phyloP scores from a whole-genome alignment of 2,329 filamentous ascomycete genomes.

The Falciphora oryzae region DNA sequence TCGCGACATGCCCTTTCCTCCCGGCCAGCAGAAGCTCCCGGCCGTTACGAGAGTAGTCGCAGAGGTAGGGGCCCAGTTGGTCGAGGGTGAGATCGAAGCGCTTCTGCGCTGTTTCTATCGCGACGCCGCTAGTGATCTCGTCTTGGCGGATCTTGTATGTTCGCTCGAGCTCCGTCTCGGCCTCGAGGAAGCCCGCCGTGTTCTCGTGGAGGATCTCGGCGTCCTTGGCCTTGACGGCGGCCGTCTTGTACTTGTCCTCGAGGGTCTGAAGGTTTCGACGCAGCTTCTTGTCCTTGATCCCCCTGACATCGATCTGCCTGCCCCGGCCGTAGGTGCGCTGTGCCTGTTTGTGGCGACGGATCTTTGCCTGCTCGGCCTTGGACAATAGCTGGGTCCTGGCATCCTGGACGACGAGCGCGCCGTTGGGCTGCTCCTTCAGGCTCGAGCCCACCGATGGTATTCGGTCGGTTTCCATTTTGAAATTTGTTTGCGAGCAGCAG shows the following conservation, averaged over 20 bases:
- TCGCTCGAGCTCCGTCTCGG: slow-evolving; percentile 80
- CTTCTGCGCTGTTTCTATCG: slow-evolving; percentile 83
- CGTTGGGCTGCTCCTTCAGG: slow-evolving; percentile 40
- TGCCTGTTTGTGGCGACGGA: slow-evolving; percentile 53
- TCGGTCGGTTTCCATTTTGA: slow-evolving; percentile 23
- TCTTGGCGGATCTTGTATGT: slow-evolving; percentile 91
- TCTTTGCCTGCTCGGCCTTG: slow-evolving; percentile 44
- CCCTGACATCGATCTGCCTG: slow-evolving; percentile 63
- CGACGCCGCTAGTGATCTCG: slow-evolving; percentile 70
- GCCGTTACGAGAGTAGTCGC: slow-evolving; percentile 87
- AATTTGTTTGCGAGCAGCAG: slow-evolving; percentile 4
- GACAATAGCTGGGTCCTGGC: slow-evolving; percentile 46
- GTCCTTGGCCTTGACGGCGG: slow-evolving; percentile 81
- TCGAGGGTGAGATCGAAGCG: slow-evolving; percentile 84
- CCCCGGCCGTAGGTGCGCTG: slow-evolving; percentile 81
- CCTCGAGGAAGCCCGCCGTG: slow-evolving; percentile 75
- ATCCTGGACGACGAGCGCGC: slow-evolving; percentile 44
- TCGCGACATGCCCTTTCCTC: slow-evolving; percentile 89
- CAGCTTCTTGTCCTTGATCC: slow-evolving; percentile 84
- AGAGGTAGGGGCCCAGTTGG: slow-evolving; percentile 77
- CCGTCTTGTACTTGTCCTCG: slow-evolving; percentile 77
- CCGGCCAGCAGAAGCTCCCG: slow-evolving; percentile 79
- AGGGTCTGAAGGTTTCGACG: slow-evolving; percentile 71
- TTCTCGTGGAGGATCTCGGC: slow-evolving; percentile 93
- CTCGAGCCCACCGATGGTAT: slow-evolving; percentile 13